A percentile compares a stretch with the other conserved stretches of the same genome.
Evolutionary conservation across 139 green algal genomes (phyloP).

Genomic region (Asterochloris sp.): DNA sequence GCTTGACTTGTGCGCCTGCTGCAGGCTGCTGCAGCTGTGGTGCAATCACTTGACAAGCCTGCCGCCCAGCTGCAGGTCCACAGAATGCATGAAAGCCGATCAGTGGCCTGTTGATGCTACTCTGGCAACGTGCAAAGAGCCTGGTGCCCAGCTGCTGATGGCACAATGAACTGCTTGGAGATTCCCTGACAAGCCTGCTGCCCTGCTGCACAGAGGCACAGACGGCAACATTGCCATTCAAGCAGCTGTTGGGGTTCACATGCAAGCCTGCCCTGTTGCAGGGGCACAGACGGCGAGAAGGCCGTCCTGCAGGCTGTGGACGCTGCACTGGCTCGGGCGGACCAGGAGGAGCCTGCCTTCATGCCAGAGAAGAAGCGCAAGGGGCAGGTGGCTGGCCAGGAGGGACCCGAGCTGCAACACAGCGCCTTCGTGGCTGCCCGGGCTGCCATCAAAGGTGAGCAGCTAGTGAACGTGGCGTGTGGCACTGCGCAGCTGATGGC

Average conservation of each 20-base stretch:
- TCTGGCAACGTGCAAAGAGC: no score
- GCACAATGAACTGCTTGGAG: no score
- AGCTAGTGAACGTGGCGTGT: background rate
- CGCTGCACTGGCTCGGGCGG: background rate
- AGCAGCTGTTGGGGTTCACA: background rate
- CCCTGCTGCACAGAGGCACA: no score
- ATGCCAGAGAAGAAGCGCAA: constrained; percentile 8
- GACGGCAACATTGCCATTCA: no score
- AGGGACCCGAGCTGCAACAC: constrained; percentile 18
- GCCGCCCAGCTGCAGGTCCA: no score
- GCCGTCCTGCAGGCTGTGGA: constrained; percentile 12
- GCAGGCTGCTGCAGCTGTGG: no score
- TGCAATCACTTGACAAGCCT: no score
- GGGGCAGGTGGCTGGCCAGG: background rate
- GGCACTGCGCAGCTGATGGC: no score
- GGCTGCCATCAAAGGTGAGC: constrained; percentile 17
- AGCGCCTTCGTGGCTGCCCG: constrained; percentile 21
- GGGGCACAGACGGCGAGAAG: constrained; percentile 21
- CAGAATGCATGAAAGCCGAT: background rate
- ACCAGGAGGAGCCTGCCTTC: background rate
- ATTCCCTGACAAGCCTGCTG: no score
- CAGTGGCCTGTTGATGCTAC: background rate
- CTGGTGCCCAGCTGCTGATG: no score
- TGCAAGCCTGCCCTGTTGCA: background rate
- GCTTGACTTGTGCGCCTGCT: no score